Percentiles rank a stretch among this genome's conserved stretches.
phyloP scores from a whole-genome alignment of 768 basidiomycete genomes.

The Stropharia rugosoannulata region DNA sequence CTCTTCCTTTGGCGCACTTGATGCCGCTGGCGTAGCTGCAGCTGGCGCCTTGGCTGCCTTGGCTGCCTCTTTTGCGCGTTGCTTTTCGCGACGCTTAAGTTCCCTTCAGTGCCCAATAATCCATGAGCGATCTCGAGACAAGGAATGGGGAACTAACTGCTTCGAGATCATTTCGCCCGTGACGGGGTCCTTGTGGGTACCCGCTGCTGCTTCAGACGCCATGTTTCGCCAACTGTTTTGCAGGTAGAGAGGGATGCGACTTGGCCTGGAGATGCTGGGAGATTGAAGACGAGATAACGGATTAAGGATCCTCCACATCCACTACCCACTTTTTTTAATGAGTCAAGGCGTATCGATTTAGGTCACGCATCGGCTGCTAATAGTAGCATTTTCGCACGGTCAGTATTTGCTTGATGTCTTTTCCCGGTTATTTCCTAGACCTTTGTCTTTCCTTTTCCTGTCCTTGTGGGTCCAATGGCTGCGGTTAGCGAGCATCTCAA shows the following conservation, averaged over 20 bases:
- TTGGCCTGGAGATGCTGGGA: conserved; percentile 6
- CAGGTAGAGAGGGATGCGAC: conserved; percentile 2
- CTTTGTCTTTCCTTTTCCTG: too few relatives aligned
- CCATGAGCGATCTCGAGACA: conserved; percentile 13
- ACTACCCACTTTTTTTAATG: conserved; percentile 7
- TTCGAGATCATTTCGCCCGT: conserved; percentile 98
- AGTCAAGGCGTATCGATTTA: conserved; percentile 5
- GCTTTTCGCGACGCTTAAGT: conserved; percentile 91
- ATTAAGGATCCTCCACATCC: conserved; percentile 6
- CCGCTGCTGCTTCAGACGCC: conserved; percentile 37
- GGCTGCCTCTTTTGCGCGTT: conserved; percentile 77
- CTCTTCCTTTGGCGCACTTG: conserved; percentile 62
- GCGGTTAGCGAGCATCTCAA: too few relatives aligned
- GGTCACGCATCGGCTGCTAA: neutral
- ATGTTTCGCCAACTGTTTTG: conserved; percentile 10
- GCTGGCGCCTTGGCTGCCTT: conserved; percentile 57
- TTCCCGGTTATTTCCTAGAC: too few relatives aligned
- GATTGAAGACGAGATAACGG: conserved; percentile 20
- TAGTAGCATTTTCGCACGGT: neutral
- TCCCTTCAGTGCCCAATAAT: conserved; percentile 57
- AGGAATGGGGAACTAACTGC: conserved; percentile 53
- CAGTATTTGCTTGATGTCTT: neutral
- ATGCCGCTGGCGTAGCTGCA: conserved; percentile 32
- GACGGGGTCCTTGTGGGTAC: conserved; percentile 72
- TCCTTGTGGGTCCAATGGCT: too few relatives aligned